phyloP scores from a whole-genome alignment of 2,329 filamentous ascomycete species.

The Tolypocladium ophioglossoides region DNA sequence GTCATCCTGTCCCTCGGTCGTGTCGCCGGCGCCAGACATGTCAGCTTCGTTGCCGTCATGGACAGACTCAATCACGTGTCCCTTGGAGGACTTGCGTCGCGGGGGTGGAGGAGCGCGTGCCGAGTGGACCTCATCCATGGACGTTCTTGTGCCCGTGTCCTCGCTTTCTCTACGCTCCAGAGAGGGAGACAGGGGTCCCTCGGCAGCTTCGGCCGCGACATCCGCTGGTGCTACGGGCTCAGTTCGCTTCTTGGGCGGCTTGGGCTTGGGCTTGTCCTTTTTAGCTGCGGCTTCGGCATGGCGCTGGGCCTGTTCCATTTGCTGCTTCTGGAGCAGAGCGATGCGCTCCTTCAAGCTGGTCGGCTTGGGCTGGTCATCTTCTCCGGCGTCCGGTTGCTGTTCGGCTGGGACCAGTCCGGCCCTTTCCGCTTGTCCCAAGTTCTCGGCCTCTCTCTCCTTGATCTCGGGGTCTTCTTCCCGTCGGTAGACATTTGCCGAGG shows the following conservation, averaged over 20 bases:
- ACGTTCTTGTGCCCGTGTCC: slow-evolving; percentile 37
- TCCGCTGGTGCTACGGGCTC: slow-evolving; percentile 29
- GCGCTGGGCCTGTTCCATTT: slow-evolving; percentile 76
- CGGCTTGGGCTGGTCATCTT: slow-evolving; percentile 79
- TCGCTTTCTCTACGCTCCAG: slow-evolving; percentile 37
- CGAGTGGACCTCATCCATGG: slow-evolving; percentile 33
- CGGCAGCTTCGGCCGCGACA: slow-evolving; percentile 16
- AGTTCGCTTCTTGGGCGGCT: slow-evolving; percentile 55
- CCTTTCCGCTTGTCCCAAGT: slow-evolving; percentile 54
- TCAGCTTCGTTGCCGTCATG: slow-evolving; percentile 56
- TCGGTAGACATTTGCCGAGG: slow-evolving; percentile 66
- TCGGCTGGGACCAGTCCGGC: slow-evolving; percentile 46
- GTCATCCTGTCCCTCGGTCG: slow-evolving; percentile 50
- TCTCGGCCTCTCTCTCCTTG: slow-evolving; percentile 54
- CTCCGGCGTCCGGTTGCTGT: slow-evolving; percentile 36
- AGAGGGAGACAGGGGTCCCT: slow-evolving; percentile 16
- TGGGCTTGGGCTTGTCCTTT: slow-evolving; percentile 83
- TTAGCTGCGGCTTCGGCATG: slow-evolving; percentile 69
- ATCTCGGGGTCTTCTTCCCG: slow-evolving; percentile 78
- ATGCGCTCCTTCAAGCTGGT: slow-evolving; percentile 92
- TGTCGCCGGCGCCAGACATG: slow-evolving; percentile 54
- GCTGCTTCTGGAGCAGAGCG: slow-evolving; percentile 85
- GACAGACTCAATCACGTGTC: slow-evolving; percentile 28
- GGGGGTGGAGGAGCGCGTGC: slow-evolving; percentile 28
- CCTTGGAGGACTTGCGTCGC: slow-evolving; percentile 43